A percentile compares a stretch with the other conserved stretches of the same genome.
These are phyloP conservation scores for Penicillium antarcticum DNA, from an alignment of 495 filamentous ascomycete species.

Conservation along the genomic window DNA sequence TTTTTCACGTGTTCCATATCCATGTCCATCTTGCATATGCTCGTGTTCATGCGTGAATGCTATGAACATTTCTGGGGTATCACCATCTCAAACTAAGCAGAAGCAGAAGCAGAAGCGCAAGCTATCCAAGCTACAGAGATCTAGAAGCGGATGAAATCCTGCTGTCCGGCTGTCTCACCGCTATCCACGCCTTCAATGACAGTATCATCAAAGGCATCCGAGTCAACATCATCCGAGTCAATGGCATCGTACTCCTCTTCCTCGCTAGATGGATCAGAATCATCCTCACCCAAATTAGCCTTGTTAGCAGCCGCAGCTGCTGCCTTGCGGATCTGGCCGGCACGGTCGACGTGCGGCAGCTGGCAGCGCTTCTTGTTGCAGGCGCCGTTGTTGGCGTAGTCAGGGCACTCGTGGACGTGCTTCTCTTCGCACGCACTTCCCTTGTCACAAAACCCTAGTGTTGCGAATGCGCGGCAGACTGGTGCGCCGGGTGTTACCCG, in stretches of 20 bases:
- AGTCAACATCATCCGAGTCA: constrained; percentile 85
- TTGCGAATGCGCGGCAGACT: constrained; percentile 82
- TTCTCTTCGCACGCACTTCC: constrained; percentile 75
- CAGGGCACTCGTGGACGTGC: constrained; percentile 88
- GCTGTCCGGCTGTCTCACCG: constrained; percentile 58
- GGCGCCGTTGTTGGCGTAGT: constrained; percentile 85
- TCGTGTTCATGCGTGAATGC: background rate
- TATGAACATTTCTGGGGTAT: constrained; percentile 4
- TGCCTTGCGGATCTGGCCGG: constrained; percentile 64
- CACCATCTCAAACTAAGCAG: background rate
- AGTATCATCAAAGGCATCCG: constrained; percentile 74
- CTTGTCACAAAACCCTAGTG: constrained; percentile 86
- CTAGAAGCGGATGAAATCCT: constrained; percentile 66
- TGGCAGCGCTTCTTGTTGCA: constrained; percentile 83
- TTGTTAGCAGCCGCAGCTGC: constrained; percentile 37
- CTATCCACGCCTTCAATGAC: constrained; percentile 39
- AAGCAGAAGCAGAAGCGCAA: background rate
- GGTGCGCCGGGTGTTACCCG: constrained; percentile 75
- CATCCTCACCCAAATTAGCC: constrained; percentile 50
- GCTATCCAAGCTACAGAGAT: constrained; percentile 15
- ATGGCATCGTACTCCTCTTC: constrained; percentile 72
- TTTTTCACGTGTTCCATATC: background rate
- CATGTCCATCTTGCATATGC: background rate
- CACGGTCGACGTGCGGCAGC: constrained; percentile 84
- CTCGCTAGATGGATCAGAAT: constrained; percentile 80